Evolutionary conservation across 2,329 filamentous ascomycete genomes (phyloP), one percentile per base, ranked within the genome.

Genomic region (Fusarium dlaminii): DNA sequence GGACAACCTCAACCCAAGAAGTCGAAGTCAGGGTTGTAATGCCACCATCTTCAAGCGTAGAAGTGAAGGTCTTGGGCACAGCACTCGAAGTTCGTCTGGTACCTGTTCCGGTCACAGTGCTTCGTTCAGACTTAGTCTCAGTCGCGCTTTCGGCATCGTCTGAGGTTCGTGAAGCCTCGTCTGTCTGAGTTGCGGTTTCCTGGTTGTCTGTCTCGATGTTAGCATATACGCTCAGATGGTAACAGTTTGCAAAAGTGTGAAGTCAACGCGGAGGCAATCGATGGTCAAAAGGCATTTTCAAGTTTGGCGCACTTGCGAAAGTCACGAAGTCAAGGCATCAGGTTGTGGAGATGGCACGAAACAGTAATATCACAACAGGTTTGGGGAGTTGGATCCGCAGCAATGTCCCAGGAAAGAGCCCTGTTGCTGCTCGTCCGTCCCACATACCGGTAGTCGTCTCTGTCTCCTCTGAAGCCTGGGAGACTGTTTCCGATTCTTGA

Each of bases 1-100:
- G 83, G 17, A 83, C 81, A 43, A 86, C 84, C 29, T 81, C 83
- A 6, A 88, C 86, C 76, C 82, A 86, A 1, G 86, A 86, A 3
- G 87, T 88, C n/a, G 83, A 83, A 17, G 86, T 88, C 55, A 88
- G 79, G 18, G 84, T 82, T 7, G 83, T 83, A 60, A 85, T 80
- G 37, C 81, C 83, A 32, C 87, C 87, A 55, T 86, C 80, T 18
- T 80, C 74, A 40, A 84, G 78, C 12, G 86, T 87, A 12, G 84
- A 85, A n/a, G 87, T 89, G 68, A 80, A 79, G 1, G 85, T 86
- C 30, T 82, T 77, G 12, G 80, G 68, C 63, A 86, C 77, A 36
- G 81, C 72, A 69, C 76, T 84, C 18, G 79, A 82, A 17, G 83
- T 83, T 39, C 78, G 79, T 32, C 80, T 72, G 11, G 75, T 79